Percentiles rank a stretch among this genome's conserved stretches.
Conservation (phyloP, 1,284 basidiomycete species). For the Sporisorium iseilematis-ciliati region DNA sequence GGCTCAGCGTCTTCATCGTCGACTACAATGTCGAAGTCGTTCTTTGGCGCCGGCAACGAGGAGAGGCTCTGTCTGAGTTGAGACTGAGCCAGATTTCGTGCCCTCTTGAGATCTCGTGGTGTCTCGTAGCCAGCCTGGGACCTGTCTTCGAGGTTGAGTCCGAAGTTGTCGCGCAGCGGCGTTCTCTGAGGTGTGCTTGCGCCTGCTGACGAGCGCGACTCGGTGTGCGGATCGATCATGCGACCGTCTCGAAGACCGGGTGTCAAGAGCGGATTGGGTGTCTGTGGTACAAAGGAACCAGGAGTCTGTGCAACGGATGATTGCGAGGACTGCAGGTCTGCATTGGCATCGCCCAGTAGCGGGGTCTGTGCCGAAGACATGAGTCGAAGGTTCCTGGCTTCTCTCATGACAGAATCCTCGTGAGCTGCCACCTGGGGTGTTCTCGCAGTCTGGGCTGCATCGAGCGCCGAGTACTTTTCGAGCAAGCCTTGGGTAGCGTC, state of each 20-base stretch:
- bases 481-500: slow-evolving; percentile 87
- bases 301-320: slow-evolving; percentile 8
- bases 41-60: slow-evolving; percentile 90
- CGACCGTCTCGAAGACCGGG: slow-evolving; percentile 58
- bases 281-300: slow-evolving; percentile 76
- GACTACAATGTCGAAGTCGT: slow-evolving; percentile 95
- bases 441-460: slow-evolving; percentile 86
- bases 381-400: slow-evolving; percentile 93
- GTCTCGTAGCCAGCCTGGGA: slow-evolving; percentile 41
- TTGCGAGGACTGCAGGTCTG: slow-evolving; percentile 66
- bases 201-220: slow-evolving; percentile 13
- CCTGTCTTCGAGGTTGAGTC: slow-evolving; percentile 77
- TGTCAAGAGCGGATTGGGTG: slow-evolving; percentile 94
- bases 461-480: slow-evolving; percentile 90
- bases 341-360: slow-evolving; percentile 95
- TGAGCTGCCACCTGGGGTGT: slow-evolving; percentile 92
- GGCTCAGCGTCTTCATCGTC: slow-evolving; percentile 72
- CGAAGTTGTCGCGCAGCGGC: slow-evolving; percentile 88
- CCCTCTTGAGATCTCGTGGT: slow-evolving; percentile 50
- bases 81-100: slow-evolving; percentile 43
- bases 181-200: slow-evolving; percentile 83
- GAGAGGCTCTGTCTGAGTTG: slow-evolving; percentile 85
- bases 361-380: slow-evolving; percentile 94
- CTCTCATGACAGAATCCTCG: slow-evolving; percentile 78
- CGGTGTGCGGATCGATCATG: background rate